These are phyloP conservation scores for Sporothrix protearum DNA, from an alignment of 2,329 filamentous ascomycete species.

Conservation along the genomic window DNA sequence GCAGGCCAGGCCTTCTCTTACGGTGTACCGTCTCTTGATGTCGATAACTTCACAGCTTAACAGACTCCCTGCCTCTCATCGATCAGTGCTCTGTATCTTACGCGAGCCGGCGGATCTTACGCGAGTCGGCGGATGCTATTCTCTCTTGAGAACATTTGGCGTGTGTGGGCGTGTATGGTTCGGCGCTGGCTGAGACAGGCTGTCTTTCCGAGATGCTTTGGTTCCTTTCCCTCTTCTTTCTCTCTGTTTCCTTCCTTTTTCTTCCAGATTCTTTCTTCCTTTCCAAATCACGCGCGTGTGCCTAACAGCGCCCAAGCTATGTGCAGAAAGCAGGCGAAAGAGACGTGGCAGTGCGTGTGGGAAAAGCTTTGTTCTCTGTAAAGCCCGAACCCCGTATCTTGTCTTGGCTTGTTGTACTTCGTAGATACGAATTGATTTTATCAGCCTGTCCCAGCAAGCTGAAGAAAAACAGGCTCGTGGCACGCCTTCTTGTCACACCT, in stretches of 20 bases:
- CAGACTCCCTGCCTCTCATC: neutral
- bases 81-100: conserved; percentile 4
- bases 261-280: neutral
- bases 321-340: neutral
- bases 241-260: neutral
- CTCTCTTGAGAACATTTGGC: neutral
- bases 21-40: neutral
- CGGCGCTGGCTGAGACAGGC: conserved; percentile 13
- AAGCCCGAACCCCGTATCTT: neutral
- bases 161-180: neutral
- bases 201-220: neutral
- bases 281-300: neutral
- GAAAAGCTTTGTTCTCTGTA: neutral
- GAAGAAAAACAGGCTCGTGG: neutral
- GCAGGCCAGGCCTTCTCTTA: neutral
- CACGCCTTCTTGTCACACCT: conserved; percentile 6
- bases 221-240: neutral
- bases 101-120: conserved; percentile 2
- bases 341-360: neutral
- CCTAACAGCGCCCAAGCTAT: neutral
- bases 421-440: neutral
- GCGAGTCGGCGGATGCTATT: neutral
- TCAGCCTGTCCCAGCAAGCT: neutral
- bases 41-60: neutral
- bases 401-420: neutral